phyloP scores from a whole-genome alignment of 306 rosid genomes.

The Ammopiptanthus mongolicus region DNA sequence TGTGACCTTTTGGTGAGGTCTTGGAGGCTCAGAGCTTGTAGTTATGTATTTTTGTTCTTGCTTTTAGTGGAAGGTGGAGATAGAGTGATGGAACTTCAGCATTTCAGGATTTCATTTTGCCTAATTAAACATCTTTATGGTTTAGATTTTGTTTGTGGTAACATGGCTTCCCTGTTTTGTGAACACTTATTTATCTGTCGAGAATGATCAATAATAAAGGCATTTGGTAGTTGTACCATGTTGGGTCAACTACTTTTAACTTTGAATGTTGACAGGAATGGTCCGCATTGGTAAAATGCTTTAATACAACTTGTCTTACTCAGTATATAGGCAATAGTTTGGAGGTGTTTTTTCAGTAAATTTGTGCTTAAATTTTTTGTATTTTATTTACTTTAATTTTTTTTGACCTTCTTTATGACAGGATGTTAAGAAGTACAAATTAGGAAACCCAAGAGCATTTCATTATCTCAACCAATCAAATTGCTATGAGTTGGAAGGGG shows the following conservation, averaged over 20 bases:
- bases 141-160: not conserved
- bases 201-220: not conserved
- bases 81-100: not conserved
- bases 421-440: slow-evolving; percentile 61
- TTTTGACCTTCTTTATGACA: slow-evolving; percentile 20
- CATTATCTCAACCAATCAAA: slow-evolving; percentile 83
- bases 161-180: not conserved
- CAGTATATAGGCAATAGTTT: not conserved
- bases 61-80: not conserved
- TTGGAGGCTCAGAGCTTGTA: not conserved
- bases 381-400: not conserved
- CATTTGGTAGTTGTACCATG: not conserved
- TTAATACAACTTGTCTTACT: not conserved
- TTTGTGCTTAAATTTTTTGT: not conserved
- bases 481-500: slow-evolving; percentile 64
- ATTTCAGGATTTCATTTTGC: not conserved
- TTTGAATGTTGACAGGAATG: not conserved
- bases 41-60: not conserved
- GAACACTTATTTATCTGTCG: not conserved
- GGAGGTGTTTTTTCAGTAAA: not conserved
- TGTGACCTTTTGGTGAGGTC: not conserved
- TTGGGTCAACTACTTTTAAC: not conserved
- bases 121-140: not conserved
- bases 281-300: not conserved
- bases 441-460: slow-evolving; percentile 65